A percentile compares a stretch with the other conserved stretches of the same genome.
Conservation (phyloP, 805 yeast genomes). For the Cyberlindnera nakhonratchasimensis region DNA sequence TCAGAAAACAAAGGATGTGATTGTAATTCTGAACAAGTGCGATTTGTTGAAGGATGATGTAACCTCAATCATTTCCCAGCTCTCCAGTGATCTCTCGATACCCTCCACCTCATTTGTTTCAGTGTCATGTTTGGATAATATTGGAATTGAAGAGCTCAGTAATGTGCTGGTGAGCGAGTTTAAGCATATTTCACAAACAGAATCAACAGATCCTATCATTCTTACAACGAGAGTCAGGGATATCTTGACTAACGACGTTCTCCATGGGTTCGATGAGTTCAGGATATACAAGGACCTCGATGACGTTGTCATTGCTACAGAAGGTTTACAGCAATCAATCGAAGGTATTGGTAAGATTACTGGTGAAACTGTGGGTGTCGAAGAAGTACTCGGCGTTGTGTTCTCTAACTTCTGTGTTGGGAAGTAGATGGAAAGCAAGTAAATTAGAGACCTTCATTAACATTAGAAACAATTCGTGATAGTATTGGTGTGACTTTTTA, state of each 20-base stretch:
- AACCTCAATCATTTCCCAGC: slow-evolving; percentile 18
- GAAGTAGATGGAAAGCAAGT: slow-evolving; percentile 41
- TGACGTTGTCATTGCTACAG: slow-evolving; percentile 80
- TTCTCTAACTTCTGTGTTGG: slow-evolving; percentile 94
- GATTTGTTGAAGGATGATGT: slow-evolving; percentile 41
- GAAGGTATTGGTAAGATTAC: slow-evolving; percentile 92
- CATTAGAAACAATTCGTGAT: no score
- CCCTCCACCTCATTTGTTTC: slow-evolving; percentile 27
- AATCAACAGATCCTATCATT: slow-evolving; percentile 59
- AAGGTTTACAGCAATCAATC: slow-evolving; percentile 66
- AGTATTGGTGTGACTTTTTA: no score
- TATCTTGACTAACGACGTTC: slow-evolving; percentile 67
- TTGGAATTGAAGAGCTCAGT: slow-evolving; percentile 53
- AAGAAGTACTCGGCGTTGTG: slow-evolving; percentile 86
- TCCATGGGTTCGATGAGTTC: slow-evolving; percentile 71
- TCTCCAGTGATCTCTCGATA: slow-evolving; percentile 27
- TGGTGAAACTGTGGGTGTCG: slow-evolving; percentile 84
- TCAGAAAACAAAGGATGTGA: slow-evolving; percentile 30
- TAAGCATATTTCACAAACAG: slow-evolving; percentile 45
- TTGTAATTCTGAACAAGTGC: slow-evolving; percentile 55
- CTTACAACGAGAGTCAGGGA: slow-evolving; percentile 77
- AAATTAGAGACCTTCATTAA: background rate
- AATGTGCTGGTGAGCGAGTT: slow-evolving; percentile 42
- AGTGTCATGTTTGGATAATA: slow-evolving; percentile 59
- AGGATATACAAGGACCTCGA: slow-evolving; percentile 43